Evolutionary conservation across 768 basidiomycete genomes (phyloP).

Genomic region (Xerocomus brunneocitrinus): DNA sequence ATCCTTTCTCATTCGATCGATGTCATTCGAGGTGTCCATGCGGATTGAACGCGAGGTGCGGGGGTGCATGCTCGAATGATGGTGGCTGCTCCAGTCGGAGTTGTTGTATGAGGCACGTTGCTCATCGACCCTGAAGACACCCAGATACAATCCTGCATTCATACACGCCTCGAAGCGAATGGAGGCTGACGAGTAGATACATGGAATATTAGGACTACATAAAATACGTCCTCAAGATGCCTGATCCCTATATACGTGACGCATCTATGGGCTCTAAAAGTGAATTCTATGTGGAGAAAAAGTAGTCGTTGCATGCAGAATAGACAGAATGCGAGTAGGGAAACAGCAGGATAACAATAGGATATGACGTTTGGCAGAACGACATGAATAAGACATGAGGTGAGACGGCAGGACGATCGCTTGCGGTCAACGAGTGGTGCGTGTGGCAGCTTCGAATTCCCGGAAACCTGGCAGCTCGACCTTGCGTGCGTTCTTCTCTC

Average conservation of each 20-base stretch:
- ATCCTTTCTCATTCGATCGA: conserved; percentile 19
- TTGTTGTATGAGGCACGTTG: neutral
- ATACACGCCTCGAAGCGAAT: conserved; percentile 14
- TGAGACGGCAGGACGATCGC: neutral
- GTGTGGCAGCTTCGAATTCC: conserved; percentile 54
- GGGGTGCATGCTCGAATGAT: conserved; percentile 9
- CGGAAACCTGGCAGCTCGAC: conserved; percentile 61
- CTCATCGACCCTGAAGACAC: neutral
- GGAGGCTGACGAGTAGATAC: conserved; percentile 22
- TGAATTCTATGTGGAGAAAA: conserved; percentile 20
- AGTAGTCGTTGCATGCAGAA: conserved; percentile 7
- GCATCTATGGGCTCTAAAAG: conserved; percentile 27
- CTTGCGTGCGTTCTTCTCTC: conserved; percentile 21
- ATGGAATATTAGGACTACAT: conserved; percentile 30
- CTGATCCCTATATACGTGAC: conserved; percentile 31
- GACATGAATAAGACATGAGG: conserved; percentile 6
- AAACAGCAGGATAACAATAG: conserved; percentile 12
- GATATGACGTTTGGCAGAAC: conserved; percentile 13
- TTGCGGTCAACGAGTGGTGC: conserved; percentile 16
- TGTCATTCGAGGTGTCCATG: conserved; percentile 23
- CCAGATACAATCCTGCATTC: conserved; percentile 16
- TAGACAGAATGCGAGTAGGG: conserved; percentile 2
- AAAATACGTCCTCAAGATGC: conserved; percentile 35
- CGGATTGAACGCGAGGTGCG: conserved; percentile 11
- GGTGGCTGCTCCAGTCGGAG: conserved; percentile 10